Evolutionary conservation across 1,284 basidiomycete species (phyloP), one percentile per base, ranked within the genome.

Genomic region (Xerocomus alliaceus): DNA sequence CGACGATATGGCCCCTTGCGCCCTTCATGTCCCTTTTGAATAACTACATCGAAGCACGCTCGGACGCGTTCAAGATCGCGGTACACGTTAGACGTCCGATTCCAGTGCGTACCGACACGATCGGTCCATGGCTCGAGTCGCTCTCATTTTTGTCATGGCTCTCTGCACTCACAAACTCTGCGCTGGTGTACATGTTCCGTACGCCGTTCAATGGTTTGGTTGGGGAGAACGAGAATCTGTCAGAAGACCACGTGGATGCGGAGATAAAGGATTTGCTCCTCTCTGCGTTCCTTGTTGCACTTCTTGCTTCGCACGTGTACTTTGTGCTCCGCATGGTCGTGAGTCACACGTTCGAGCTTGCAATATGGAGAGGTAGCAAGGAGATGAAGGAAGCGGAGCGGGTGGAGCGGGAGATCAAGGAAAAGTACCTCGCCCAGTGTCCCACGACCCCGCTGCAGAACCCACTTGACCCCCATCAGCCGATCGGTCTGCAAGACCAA

Each of bases 21-120:
- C 89, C 92, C n/a, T 82, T 89, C 87, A 90, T 91, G 87, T 87
- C 90, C 4, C 79, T 92, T 26, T 67, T 92, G 37, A 95, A 97
- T 81, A 97, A 97, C 77, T 87, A 95, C 76, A 81, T 99, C 67
- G 97, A 99, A 78, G 79, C 96, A 11, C 88, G 96, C 31, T 92
- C 91, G 2, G 97, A 99, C 75, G 95, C 97, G 3, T 91, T 97
- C 83, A 99, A 99, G 81, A 92, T 99, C 73, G 89, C 90, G 10
- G 86, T 90, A 18, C 95, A 97, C 72, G 84, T 88, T 54, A 86
- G 94, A 15, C 85, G 95, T 22, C 94, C 97, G 2, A 84, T 97
- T 41, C 95, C 97, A 0, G 79, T 83, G 18, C 88, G 96, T 12
- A 91, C 91, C 15, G 95, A 97, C 72, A 92, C 90, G 7, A 95